Conservation (phyloP, 2,329 filamentous ascomycete species). For the Chaetomiaceae sp. region DNA sequence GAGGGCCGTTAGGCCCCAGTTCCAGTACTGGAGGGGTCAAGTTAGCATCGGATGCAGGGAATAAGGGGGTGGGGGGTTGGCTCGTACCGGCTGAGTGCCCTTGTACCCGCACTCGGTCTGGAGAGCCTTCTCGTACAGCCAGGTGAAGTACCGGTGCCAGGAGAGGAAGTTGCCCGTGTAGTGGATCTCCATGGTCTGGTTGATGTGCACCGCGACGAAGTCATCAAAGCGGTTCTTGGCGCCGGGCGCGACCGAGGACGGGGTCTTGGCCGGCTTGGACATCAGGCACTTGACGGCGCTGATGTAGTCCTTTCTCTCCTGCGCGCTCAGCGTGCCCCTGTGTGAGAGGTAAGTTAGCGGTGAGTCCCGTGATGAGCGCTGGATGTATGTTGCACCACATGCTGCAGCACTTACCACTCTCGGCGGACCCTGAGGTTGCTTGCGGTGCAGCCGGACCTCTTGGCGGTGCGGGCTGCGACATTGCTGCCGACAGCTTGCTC, state of each 20-base stretch:
- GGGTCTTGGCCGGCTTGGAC: constrained; percentile 15
- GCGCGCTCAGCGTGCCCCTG: neutral
- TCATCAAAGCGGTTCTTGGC: constrained; percentile 46
- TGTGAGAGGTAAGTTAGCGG: neutral
- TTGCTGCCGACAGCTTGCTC: neutral
- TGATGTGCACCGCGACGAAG: constrained; percentile 46
- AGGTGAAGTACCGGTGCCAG: constrained; percentile 31
- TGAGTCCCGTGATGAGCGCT: neutral
- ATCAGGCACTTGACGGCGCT: constrained; percentile 43
- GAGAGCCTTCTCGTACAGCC: constrained; percentile 29
- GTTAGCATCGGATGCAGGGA: neutral
- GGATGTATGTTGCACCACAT: neutral
- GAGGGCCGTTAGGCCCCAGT: constrained; percentile 38
- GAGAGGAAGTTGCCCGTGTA: constrained; percentile 31
- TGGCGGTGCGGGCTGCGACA: constrained; percentile 1
- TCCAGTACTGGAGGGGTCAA: constrained; percentile 39
- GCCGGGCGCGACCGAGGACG: constrained; percentile 33
- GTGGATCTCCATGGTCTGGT: constrained; percentile 43
- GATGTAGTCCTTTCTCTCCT: constrained; percentile 37
- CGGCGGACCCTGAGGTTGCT: constrained; percentile 1
- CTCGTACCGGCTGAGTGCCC: constrained; percentile 25
- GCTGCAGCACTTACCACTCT: neutral
- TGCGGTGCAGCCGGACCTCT: neutral
- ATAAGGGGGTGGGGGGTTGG: no score
- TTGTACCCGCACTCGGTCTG: constrained; percentile 33